Base-by-base conservation (phyloP, 2,329 filamentous ascomycete genomes). In the Cercospora sp. region DNA sequence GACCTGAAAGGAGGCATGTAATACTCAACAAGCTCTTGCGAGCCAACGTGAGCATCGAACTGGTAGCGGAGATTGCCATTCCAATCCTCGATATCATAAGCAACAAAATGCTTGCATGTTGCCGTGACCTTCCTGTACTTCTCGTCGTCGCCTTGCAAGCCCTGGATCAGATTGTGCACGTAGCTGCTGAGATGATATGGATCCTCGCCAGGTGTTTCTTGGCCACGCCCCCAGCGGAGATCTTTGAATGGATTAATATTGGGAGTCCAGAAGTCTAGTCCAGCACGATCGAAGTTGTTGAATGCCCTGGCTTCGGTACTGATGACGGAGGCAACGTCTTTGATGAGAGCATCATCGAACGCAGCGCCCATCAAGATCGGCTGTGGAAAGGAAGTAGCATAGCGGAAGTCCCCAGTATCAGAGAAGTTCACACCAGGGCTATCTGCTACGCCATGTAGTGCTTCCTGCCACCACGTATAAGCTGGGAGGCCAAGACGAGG, bases 1-100 rank as follows among this genome's bases (percentile, higher is more conserved):
- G 74, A 83, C 73, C 89, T 81, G 79, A 91, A 91, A 0, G 88
- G 84, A 1, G 87, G 88, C 48, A 90, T 82, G 73, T 90, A 91
- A 78, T 91, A 91, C 72, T 91, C 89, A 0, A 85, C 83, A 4
- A 91, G 79, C 68, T 92, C 89, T 71, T 91, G 89, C 60, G 82
- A 79, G 9, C 82, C 81, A 67, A 89, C 85, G 12, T 83, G 79
- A 5, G 87, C 83, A 74, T 90, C 82, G 68, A 87, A 89, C 16
- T 83, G 82, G 75, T 84, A 82, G 13, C 77, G 69, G 28, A 72
- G 73, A 62, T 76, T 75, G 16, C 73, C 74, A 63, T 77, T 75
- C 75, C 74, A 77, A 42, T 48, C 72, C 60, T 77, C 73, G 26
- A 77, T 69, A 53, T 78, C 74, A 67, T 77, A 77, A 16, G 69